Base-by-base conservation (phyloP, 164 flowering plant species). In the Amborella trichopoda region DNA sequence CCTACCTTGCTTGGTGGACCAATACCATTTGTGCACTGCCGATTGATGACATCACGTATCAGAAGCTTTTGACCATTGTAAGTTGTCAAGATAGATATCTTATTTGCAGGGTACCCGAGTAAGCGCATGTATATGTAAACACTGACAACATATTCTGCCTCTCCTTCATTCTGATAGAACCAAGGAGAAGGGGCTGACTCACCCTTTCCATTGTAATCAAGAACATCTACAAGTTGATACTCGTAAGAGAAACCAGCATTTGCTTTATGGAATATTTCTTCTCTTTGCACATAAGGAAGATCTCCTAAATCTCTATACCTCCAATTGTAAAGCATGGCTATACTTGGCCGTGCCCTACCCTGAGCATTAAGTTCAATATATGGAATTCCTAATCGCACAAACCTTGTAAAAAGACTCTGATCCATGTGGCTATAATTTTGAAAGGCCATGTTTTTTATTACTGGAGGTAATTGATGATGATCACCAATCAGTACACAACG, bases 391-490 rank as follows among this genome's bases (percentile, higher is more conserved):
- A 91, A 66, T 44, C 96, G 87, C 49, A 91, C 96, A 82, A 91
- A 91, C 72, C 96, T 75, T 21, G 96, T 91, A 60, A 91, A 91
- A 13, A 91, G 69, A 59, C 95, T 84, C 61, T 91, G 99, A 68
- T 91, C 96, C 99, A 91, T 91, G 69, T 91, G 99, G 56, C 99
- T 91, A 60, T 91, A 91, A 61, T 91, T 91, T 49, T 91, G 99
- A 64, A 91, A 91, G 71, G 99, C 99, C 96, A 91, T 91, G 65
- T 91, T 91, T 68, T 91, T 91, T 28, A 91, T 96, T 43, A 87
- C 99, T 36, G 99, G 99, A 53, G 99, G 99, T 72, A 91, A 65
- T 63, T 91, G 96, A 58, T 91, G 99, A 60, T 87, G 99, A 74
- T 91, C 99, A 60, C 99, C 99, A 66, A 91, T 87, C 71, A 91